These are phyloP conservation scores for Primulina tabacum DNA, from an alignment of 257 asterid species.

Conservation along the genomic window DNA sequence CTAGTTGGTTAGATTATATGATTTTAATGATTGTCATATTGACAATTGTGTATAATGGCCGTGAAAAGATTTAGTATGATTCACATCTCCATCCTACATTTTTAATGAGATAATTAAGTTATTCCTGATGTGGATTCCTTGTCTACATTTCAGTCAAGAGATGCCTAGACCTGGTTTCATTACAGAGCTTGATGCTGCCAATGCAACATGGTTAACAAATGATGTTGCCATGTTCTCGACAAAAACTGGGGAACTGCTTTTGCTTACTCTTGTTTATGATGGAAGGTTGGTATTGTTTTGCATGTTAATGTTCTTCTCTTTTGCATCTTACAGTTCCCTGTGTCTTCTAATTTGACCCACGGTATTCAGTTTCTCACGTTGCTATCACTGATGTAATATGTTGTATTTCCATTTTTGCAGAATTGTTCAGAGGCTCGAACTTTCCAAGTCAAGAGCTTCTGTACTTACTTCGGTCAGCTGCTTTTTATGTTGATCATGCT, in stretches of 20 bases:
- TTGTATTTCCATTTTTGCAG: slow-evolving; percentile 42
- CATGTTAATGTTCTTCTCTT: background rate
- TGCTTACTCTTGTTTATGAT: slow-evolving; percentile 82
- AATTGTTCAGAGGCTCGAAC: slow-evolving; percentile 89
- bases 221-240: slow-evolving; percentile 94
- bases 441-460: slow-evolving; percentile 94
- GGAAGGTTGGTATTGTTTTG: slow-evolving; percentile 59
- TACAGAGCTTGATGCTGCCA: slow-evolving; percentile 90
- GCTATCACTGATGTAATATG: slow-evolving; percentile 14
- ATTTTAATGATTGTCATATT: slow-evolving; percentile 9
- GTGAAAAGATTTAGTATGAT: slow-evolving; percentile 16
- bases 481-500: slow-evolving; percentile 28
- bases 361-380: slow-evolving; percentile 2
- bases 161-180: slow-evolving; percentile 71
- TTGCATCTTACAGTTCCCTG: slow-evolving; percentile 13
- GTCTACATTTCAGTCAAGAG: slow-evolving; percentile 61
- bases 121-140: slow-evolving; percentile 26
- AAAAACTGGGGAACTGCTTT: slow-evolving; percentile 90
- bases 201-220: slow-evolving; percentile 87
- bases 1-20: slow-evolving; percentile 9
- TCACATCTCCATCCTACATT: slow-evolving; percentile 17
- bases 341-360: slow-evolving; percentile 12
- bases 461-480: slow-evolving; percentile 87
- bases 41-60: slow-evolving; percentile 1
- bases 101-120: slow-evolving; percentile 1